Conservation (phyloP, 176 grass and related monocot species). For the Rhynchospora tenuis region DNA sequence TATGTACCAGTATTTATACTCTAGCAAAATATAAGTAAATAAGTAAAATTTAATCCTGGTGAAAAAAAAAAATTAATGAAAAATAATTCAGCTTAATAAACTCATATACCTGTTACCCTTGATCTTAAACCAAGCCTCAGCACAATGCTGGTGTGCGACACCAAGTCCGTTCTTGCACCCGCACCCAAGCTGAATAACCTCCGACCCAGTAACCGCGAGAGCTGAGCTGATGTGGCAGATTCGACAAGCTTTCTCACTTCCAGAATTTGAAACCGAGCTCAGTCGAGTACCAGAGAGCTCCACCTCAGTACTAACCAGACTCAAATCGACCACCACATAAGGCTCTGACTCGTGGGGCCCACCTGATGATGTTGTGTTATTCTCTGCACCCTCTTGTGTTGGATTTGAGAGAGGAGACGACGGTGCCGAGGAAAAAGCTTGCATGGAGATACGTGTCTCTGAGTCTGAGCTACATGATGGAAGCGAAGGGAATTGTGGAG, state of each 20-base stretch:
- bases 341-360: neutral
- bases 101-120: slow-evolving; percentile 50
- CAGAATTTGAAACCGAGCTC: neutral
- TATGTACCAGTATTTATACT: neutral
- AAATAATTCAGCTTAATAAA: neutral
- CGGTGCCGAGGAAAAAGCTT: neutral
- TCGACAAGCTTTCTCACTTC: slow-evolving; percentile 32
- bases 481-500: neutral
- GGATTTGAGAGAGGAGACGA: neutral
- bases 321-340: neutral
- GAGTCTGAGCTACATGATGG: neutral
- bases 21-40: neutral
- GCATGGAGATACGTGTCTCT: slow-evolving; percentile 1
- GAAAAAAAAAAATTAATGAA: no score
- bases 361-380: slow-evolving; percentile 3
- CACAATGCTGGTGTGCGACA: slow-evolving; percentile 58
- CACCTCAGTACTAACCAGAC: neutral
- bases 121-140: slow-evolving; percentile 70
- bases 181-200: slow-evolving; percentile 54
- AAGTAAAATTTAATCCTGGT: neutral
- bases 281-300: neutral
- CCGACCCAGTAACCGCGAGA: slow-evolving; percentile 16
- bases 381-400: neutral
- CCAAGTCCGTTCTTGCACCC: slow-evolving; percentile 66
- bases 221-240: slow-evolving; percentile 60